Evolutionary conservation across 2,329 filamentous ascomycete genomes (phyloP), one percentile per base, ranked within the genome.

Genomic region (Fusarium avenaceum): DNA sequence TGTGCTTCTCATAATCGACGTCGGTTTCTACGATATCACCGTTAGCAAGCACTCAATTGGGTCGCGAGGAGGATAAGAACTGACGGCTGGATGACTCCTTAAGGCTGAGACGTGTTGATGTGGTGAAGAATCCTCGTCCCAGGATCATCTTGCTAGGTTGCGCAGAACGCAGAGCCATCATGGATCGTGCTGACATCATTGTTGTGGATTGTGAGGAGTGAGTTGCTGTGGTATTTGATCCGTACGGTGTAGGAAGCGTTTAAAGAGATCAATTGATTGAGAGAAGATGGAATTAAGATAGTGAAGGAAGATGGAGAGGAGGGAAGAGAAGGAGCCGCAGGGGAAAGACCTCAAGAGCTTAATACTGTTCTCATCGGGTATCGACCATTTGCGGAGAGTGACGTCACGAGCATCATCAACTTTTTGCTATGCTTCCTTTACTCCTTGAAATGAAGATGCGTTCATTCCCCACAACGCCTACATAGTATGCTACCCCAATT

Each of bases 1-100:
- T 89, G 80, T 89, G 87, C 75, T 81, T 85, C 63, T 89, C 85
- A 72, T 81, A 79, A 67, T 84, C 80, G 15, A 79, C 70, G 43
- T 80, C 74, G 49, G 76, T 79, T 67, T 77, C 75, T 80, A 46
- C 8, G 6, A 17, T 8, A 10, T 4, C 4, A 11, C 46, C 40
- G 62, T 69, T n/a, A 67, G 53, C 33, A 38, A 13, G 11, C 10
- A 43, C 3, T 24, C 44, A 24, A 64, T 46, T 49, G 39, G 5
- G 6, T 8, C n/a, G 30, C 14, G 33, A 32, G 20, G 7, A 9
- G 43, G 7, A 19, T n/a, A 19, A 14, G n/a, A 14, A 75, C 76
- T 30, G 69, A 81, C 80, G 74, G 38, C 55, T 75, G 28, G 77
- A 76, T 38, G 80, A 79, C 57, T 81, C 80, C 68, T 81, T 81